phyloP scores from a whole-genome alignment of 176 grass and related monocot genomes.

The Dactylis glomerata region DNA sequence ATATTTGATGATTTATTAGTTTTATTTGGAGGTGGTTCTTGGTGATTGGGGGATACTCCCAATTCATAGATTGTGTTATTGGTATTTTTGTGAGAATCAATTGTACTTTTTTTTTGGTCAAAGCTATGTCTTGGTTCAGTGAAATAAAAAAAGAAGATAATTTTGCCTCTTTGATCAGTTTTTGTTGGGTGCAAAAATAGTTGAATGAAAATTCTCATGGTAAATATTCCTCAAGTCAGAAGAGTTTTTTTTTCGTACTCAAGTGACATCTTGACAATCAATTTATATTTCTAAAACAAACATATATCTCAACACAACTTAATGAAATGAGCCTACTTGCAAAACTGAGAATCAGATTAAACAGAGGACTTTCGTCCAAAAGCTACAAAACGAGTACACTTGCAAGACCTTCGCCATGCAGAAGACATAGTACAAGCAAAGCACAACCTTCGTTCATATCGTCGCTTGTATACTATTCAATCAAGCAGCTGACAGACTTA shows the following conservation, averaged over 20 bases:
- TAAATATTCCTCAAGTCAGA: neutral
- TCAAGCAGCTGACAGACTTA: no score
- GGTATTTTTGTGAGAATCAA: neutral
- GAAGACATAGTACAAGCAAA: neutral
- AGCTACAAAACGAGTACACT: neutral
- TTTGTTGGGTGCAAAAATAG: neutral
- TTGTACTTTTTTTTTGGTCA: neutral
- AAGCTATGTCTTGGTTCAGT: conserved; percentile 20
- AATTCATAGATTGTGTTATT: neutral
- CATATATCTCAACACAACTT: neutral
- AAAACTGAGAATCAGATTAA: neutral
- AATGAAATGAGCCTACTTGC: neutral
- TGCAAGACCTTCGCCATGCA: neutral
- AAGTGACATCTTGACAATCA: neutral
- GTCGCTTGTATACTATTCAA: neutral
- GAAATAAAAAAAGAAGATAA: conserved; percentile 11
- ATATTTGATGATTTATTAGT: neutral
- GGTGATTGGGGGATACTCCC: neutral
- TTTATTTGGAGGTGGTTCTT: conserved; percentile 12
- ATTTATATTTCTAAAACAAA: conserved; percentile 19
- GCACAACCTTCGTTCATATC: neutral
- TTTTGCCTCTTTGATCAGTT: neutral
- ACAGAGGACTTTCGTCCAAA: neutral
- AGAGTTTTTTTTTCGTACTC: neutral
- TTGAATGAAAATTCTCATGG: conserved; percentile 1